Conservation (phyloP, 1,139 yeast genomes). For the Hemisphaericaspora lyxosophila region DNA sequence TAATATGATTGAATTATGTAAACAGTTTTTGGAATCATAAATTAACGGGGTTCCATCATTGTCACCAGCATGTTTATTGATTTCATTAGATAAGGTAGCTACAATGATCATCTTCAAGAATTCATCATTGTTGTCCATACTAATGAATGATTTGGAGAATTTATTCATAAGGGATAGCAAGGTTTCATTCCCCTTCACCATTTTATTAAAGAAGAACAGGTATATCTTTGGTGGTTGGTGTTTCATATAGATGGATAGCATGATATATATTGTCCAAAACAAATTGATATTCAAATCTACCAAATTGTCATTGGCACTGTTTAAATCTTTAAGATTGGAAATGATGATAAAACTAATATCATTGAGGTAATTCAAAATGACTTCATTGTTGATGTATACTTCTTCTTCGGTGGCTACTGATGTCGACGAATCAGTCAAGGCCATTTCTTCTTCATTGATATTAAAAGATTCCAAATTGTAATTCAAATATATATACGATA, state of each 20-base stretch:
- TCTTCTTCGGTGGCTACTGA: conserved; percentile 1
- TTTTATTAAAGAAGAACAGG: conserved; percentile 30
- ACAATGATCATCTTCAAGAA: conserved; percentile 37
- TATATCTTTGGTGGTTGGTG: conserved; percentile 41
- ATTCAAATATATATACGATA: conserved; percentile 31
- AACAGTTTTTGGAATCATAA: conserved; percentile 38
- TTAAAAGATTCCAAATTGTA: conserved; percentile 22
- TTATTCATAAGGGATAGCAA: conserved; percentile 24
- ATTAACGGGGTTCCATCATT: conserved; percentile 27
- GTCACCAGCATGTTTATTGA: conserved; percentile 31
- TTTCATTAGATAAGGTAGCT: conserved; percentile 42
- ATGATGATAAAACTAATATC: conserved; percentile 41
- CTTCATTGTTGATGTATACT: conserved; percentile 29
- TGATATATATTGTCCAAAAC: conserved; percentile 46
- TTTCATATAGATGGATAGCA: conserved; percentile 38
- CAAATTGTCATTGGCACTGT: conserved; percentile 18
- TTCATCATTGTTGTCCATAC: conserved; percentile 21
- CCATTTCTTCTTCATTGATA: conserved; percentile 4
- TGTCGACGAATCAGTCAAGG: neutral
- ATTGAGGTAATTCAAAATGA: conserved; percentile 46
- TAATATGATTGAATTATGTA: conserved; percentile 49
- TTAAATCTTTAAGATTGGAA: conserved; percentile 22
- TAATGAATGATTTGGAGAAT: conserved; percentile 27
- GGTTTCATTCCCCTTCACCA: conserved; percentile 18
- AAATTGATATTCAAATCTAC: conserved; percentile 26